Conservation (phyloP, 352 stramenopile species). For the Pythium rishiriense region DNA sequence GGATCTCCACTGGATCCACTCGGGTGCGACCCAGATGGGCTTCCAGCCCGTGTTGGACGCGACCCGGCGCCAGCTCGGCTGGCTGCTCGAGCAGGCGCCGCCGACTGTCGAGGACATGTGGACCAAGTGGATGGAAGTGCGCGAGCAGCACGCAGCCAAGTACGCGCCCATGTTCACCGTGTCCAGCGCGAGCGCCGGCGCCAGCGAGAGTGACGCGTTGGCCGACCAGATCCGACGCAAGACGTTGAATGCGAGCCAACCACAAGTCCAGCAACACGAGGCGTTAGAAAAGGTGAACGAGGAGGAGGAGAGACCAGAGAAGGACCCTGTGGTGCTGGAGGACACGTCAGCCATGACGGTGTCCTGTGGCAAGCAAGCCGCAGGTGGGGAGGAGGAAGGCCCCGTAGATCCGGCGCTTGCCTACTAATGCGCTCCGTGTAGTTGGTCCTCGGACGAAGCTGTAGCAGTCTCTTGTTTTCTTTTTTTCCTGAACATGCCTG, state of each 20-base stretch:
- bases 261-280: constrained; percentile 6
- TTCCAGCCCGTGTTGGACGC: constrained; percentile 81
- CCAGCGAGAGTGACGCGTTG: constrained; percentile 26
- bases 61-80: constrained; percentile 77
- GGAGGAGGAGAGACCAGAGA: background rate
- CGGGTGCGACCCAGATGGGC: constrained; percentile 80
- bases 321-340: background rate
- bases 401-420: constrained; percentile 21
- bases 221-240: constrained; percentile 28
- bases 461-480: too few species aligned
- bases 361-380: background rate
- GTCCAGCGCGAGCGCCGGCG: background rate
- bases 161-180: constrained; percentile 36
- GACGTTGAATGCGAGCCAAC: background rate
- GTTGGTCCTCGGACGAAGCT: too few species aligned
- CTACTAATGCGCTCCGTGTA: constrained; percentile 4
- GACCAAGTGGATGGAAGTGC: constrained; percentile 81
- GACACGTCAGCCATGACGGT: constrained; percentile 1
- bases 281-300: background rate
- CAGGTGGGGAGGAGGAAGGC: background rate
- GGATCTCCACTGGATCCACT: constrained; percentile 81
- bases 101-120: constrained; percentile 81
- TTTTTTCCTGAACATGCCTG: background rate
- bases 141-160: constrained; percentile 68
- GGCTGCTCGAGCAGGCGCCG: constrained; percentile 76